These are phyloP conservation scores for Scedosporium boydii DNA, from an alignment of 2,329 filamentous ascomycete genomes.

Conservation along the genomic window DNA sequence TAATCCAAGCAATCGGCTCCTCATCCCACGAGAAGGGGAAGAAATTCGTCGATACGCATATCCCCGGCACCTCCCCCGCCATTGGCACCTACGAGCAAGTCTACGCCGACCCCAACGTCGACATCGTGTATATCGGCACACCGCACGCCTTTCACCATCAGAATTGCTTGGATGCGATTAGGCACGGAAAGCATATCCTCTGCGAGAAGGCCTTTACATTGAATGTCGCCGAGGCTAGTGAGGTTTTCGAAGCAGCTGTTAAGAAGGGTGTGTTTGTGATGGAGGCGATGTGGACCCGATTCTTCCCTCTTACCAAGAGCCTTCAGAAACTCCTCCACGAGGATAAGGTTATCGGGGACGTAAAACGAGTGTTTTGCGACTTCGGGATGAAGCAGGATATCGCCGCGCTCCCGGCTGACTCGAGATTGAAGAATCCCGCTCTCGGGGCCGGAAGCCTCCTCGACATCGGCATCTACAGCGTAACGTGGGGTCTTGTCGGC, in stretches of 20 bases:
- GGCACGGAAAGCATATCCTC: conserved; percentile 24
- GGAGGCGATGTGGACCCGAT: conserved; percentile 27
- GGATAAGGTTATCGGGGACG: conserved; percentile 27
- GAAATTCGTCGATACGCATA: neutral
- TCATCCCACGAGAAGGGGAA: conserved; percentile 25
- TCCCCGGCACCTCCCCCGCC: neutral
- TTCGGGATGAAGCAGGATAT: conserved; percentile 28
- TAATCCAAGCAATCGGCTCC: conserved; percentile 30
- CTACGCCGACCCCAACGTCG: conserved; percentile 20
- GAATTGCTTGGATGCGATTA: conserved; percentile 22
- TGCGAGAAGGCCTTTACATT: conserved; percentile 27
- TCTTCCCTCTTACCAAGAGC: conserved; percentile 19
- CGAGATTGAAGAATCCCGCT: conserved; percentile 24
- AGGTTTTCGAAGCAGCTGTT: conserved; percentile 18
- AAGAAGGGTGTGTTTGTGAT: conserved; percentile 23
- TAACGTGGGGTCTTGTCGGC: conserved; percentile 28
- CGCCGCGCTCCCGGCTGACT: conserved; percentile 17
- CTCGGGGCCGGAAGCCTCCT: conserved; percentile 32
- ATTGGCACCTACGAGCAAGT: conserved; percentile 19
- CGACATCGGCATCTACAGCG: conserved; percentile 33
- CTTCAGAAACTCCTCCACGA: conserved; percentile 22
- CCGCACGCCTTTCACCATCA: conserved; percentile 24
- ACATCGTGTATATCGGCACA: conserved; percentile 26
- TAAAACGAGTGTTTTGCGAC: conserved; percentile 28
- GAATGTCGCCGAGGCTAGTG: conserved; percentile 18